Base-by-base conservation (phyloP, 352 stramenopile species). In the Globisporangium spiculum region DNA sequence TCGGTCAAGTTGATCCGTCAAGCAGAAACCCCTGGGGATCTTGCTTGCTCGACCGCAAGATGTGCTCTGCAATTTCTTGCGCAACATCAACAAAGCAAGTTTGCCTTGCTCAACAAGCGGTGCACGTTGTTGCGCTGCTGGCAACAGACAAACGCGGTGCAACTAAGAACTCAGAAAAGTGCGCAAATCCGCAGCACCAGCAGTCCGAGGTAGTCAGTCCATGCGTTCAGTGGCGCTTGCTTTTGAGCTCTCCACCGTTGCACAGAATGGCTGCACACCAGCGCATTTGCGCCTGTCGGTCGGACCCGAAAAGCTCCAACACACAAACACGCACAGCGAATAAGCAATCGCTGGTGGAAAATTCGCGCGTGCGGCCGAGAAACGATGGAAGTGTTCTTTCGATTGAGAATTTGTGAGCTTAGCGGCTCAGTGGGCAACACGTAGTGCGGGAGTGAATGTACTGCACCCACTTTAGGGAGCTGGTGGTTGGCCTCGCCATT, bases 261-360 rank as follows among this genome's bases (percentile, higher is more conserved):
- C 24, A 36, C 52, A 34, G 12, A 20, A 50, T 50, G 16, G 16
- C 18, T 22, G 18, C 32, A 38, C 32, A 38, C 32, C 32, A 38
- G 8, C 32, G 32, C 32, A 38, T 38, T 38, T 38, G 8, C 44
- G 18, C 44, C 44, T 52, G 44, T 52, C 44, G 44, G 44, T 22
- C 44, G 9, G 41, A 50, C 16, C 12, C 6, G 44, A 24, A 52
- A 22, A 20, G 16, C 18, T 20, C 1, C 22, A 57, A 9, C 20
- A 54, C 8, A 16, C 36, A 46, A 46, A 20, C 24, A 32, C 53
- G 53, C 53, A 38, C 53, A 58, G 5, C 50, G 9, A 59, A 38
- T 59, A 59, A 59, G 53, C 53, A 59, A 38, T 59, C 53, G 53
- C 53, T 10, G 8, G 53, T 24, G 14, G 26, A 59, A 24, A 38